Percentiles rank a stretch among this genome's conserved stretches.
Evolutionary conservation across 495 filamentous ascomycete genomes (phyloP).

Genomic region (Trichoderma reesei): DNA sequence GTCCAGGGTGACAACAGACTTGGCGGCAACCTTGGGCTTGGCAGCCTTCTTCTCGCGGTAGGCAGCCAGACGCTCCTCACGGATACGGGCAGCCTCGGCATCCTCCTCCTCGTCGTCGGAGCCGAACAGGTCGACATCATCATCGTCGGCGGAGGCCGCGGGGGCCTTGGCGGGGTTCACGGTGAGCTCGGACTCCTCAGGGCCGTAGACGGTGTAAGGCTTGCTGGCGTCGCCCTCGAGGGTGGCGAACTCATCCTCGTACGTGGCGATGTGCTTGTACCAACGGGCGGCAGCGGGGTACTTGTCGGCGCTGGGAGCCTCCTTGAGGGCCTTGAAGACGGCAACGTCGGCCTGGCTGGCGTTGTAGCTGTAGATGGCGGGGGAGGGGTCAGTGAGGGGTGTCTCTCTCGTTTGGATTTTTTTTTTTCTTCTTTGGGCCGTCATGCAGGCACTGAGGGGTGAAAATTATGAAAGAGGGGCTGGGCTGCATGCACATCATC

Average conservation of each 20-base stretch:
- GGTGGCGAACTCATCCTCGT: constrained; percentile 80
- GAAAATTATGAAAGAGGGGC: constrained; percentile 4
- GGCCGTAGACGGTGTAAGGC: constrained; percentile 82
- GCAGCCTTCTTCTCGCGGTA: constrained; percentile 96
- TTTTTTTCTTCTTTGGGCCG: not conserved
- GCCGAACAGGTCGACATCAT: constrained; percentile 84
- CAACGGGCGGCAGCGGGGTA: constrained; percentile 92
- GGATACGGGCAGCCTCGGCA: constrained; percentile 67
- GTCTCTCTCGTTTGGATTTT: not conserved
- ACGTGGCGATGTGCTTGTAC: constrained; percentile 96
- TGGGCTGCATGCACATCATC: not conserved
- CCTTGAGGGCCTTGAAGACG: constrained; percentile 79
- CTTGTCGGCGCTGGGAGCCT: constrained; percentile 65
- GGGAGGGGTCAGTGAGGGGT: constrained; percentile 3
- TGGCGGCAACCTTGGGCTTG: constrained; percentile 83
- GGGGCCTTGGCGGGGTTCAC: constrained; percentile 82
- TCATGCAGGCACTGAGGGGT: constrained; percentile 4
- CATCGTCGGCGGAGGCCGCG: constrained; percentile 64
- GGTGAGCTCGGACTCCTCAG: constrained; percentile 63
- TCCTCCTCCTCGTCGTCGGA: constrained; percentile 90
- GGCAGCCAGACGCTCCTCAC: constrained; percentile 79
- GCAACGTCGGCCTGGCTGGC: constrained; percentile 94
- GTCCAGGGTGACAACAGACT: constrained; percentile 90
- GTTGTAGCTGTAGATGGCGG: constrained; percentile 46
- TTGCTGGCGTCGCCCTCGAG: constrained; percentile 87